Percentiles rank a stretch among this genome's conserved stretches.
phyloP scores from a whole-genome alignment of 1,139 yeast genomes.

The Yamadazyma atmosphaerica region DNA sequence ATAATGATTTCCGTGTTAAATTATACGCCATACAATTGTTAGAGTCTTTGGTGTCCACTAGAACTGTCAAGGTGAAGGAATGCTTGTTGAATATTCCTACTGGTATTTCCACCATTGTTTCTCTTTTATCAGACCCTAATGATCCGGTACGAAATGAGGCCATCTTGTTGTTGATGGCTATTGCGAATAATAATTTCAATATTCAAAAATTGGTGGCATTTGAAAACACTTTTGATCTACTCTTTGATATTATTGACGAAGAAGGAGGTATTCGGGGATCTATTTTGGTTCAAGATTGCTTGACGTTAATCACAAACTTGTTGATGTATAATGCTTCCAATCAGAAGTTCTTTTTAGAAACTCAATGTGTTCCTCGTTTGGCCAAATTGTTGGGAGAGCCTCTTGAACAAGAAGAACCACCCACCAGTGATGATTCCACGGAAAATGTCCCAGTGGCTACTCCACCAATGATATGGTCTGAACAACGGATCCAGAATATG shows the following conservation, averaged over 20 bases:
- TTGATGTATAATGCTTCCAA: slow-evolving; percentile 84
- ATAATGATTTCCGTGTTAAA: slow-evolving; percentile 68
- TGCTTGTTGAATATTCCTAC: slow-evolving; percentile 72
- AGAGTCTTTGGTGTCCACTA: slow-evolving; percentile 78
- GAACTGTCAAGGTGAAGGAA: slow-evolving; percentile 76
- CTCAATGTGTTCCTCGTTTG: slow-evolving; percentile 70
- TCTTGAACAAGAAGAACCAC: slow-evolving; percentile 31
- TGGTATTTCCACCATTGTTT: slow-evolving; percentile 75
- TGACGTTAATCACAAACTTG: slow-evolving; percentile 70
- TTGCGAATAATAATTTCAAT: slow-evolving; percentile 80
- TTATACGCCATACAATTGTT: slow-evolving; percentile 81
- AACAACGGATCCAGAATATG: slow-evolving; percentile 68
- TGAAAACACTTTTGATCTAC: slow-evolving; percentile 84
- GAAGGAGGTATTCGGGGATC: slow-evolving; percentile 94
- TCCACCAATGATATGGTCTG: slow-evolving; percentile 63
- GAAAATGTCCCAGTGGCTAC: slow-evolving; percentile 14
- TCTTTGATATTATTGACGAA: slow-evolving; percentile 73
- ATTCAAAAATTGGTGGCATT: slow-evolving; percentile 93
- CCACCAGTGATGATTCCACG: slow-evolving; percentile 15
- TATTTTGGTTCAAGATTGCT: slow-evolving; percentile 86
- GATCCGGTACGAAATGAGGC: slow-evolving; percentile 94
- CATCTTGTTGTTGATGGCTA: slow-evolving; percentile 75
- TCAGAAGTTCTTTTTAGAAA: slow-evolving; percentile 85
- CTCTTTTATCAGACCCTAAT: slow-evolving; percentile 65
- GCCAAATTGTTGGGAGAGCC: slow-evolving; percentile 66